A percentile compares a stretch with the other conserved stretches of the same genome.
Evolutionary conservation across 768 basidiomycete species (phyloP).

Genomic region (Hebeloma cylindrosporum): DNA sequence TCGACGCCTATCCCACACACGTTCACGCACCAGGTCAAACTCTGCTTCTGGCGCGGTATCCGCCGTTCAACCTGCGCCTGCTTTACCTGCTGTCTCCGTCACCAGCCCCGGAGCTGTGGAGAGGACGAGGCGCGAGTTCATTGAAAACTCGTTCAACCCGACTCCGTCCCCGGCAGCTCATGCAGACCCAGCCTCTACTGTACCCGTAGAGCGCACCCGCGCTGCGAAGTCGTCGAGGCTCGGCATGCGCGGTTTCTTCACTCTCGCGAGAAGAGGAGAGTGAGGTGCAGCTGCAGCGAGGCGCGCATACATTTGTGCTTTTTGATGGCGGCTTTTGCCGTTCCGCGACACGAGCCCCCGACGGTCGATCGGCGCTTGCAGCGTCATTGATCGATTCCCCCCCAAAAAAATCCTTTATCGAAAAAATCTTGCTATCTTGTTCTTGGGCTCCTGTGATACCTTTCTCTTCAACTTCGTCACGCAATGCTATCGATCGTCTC

Average conservation of each 20-base stretch:
- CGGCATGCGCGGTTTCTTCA: constrained; percentile 15
- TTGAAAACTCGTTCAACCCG: constrained; percentile 35
- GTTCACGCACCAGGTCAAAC: background rate
- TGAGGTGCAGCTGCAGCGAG: too few species aligned
- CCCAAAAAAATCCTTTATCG: too few species aligned
- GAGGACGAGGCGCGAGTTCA: constrained; percentile 28
- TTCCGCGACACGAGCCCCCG: too few species aligned
- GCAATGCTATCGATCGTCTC: too few species aligned
- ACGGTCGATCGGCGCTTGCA: too few species aligned
- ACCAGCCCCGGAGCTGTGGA: constrained; percentile 8
- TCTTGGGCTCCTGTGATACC: too few species aligned
- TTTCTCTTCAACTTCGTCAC: too few species aligned
- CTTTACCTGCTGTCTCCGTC: background rate
- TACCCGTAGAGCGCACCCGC: background rate
- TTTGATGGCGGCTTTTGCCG: too few species aligned
- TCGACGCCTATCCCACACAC: constrained; percentile 1
- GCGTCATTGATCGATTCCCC: too few species aligned
- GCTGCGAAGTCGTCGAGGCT: background rate
- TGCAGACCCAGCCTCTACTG: background rate
- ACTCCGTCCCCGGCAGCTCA: background rate
- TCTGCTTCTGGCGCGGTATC: background rate
- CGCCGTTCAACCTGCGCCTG: background rate
- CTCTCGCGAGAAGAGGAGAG: constrained; percentile 10
- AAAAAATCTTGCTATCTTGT: too few species aligned
- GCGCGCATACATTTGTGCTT: too few species aligned